Conservation (phyloP, 2,329 filamentous ascomycete genomes). For the Penicillium sp. region DNA sequence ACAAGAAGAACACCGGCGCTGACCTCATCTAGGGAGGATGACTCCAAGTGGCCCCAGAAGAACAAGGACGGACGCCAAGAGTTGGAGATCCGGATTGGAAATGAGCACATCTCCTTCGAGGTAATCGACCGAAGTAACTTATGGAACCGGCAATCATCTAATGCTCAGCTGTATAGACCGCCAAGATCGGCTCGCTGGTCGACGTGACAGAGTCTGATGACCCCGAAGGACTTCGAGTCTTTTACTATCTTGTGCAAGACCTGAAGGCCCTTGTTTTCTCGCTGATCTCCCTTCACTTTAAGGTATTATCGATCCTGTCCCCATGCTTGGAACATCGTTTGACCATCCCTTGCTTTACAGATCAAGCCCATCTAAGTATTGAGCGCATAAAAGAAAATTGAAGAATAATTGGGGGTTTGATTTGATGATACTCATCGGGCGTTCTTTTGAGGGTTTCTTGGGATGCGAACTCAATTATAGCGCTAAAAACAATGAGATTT, state of each 20-base stretch:
- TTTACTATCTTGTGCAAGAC: conserved; percentile 98
- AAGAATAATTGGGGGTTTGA: conserved; percentile 5
- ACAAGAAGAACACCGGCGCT: conserved; percentile 18
- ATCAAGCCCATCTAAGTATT: conserved; percentile 50
- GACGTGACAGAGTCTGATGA: conserved; percentile 96
- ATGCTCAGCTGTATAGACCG: conserved; percentile 60
- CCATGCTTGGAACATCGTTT: background rate
- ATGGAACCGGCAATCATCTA: background rate
- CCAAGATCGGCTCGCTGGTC: conserved; percentile 94
- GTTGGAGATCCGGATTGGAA: conserved; percentile 88
- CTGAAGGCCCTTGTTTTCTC: conserved; percentile 96
- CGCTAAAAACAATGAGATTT: conserved; percentile 5
- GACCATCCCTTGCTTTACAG: conserved; percentile 29
- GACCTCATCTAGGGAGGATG: conserved; percentile 71
- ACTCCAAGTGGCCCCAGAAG: conserved; percentile 97
- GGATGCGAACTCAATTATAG: conserved; percentile 8
- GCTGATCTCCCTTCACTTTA: conserved; percentile 94
- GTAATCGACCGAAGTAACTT: conserved; percentile 43
- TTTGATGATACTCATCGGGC: conserved; percentile 22
- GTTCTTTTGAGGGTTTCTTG: conserved; percentile 16
- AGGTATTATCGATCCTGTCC: conserved; percentile 51
- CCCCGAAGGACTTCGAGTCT: conserved; percentile 91
- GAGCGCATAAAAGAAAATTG: background rate
- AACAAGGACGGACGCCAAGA: conserved; percentile 98
- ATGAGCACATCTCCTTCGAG: conserved; percentile 97